Evolutionary conservation across 306 rosid genomes (phyloP), one percentile per base, ranked within the genome.

Genomic region (Cicer chorassanicum): DNA sequence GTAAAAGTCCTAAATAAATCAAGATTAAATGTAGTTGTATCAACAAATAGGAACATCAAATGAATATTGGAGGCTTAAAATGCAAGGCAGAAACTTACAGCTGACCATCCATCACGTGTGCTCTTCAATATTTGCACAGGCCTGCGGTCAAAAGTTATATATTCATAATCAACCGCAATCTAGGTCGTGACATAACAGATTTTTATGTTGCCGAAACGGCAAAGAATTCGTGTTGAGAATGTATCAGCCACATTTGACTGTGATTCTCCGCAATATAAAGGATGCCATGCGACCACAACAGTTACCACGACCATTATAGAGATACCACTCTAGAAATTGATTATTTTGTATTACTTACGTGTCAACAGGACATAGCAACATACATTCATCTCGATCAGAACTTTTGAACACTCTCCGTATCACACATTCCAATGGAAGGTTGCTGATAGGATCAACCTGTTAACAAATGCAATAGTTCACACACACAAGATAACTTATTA

Each of bases 301-400:
- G 34, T 29, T 29, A 29, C 34, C 0, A 29, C 34, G 34, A 3
- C 4, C 34, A 29, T 29, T 29, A 29, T 29, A 29, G 34, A 29
- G 34, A 29, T 29, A 29, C 4, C 34, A 29, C 12, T 64, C 1
- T 10, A 70, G 14, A 50, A 62, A 38, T 16, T 7, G 29, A 36
- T 18, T 41, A 18, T 5, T 51, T 66, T 6, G 19, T 34, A 40
- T 12, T 21, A 86, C 98, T 91, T 83, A 93, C 98, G 88, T 89
- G 79, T 93, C 98, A 78, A 83, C 92, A 8, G 98, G 98, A 82
- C 91, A 89, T 34, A 93, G 88, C 79, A 93, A 81, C 93, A 93
- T 81, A 77, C 97, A 93, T 65, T 91, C 93, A 39, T 86, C 89
- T 53, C 91, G 91, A 50, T 76, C 75, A 6, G 98, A 91, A 76